phyloP scores from a whole-genome alignment of 371 early-diverging fungal species.

The Mucor irregularis region DNA sequence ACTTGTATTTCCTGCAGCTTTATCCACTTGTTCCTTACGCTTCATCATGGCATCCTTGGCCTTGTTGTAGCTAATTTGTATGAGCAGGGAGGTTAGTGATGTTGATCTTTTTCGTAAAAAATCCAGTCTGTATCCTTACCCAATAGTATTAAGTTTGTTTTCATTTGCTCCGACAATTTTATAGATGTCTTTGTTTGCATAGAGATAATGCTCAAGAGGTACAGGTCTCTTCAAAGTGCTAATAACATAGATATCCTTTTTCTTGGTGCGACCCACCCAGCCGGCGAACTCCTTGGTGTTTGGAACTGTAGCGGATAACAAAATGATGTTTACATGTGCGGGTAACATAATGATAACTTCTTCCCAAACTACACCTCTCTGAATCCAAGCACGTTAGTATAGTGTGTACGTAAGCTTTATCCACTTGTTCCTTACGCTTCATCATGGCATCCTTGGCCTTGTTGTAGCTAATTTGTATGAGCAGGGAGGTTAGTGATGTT shows the following conservation, averaged over 20 bases:
- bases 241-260: conserved; percentile 97
- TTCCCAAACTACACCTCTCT: conserved; percentile 99
- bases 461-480: conserved; percentile 61
- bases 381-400: too few species aligned
- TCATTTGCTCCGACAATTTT: conserved; percentile 84
- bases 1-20: conserved; percentile 33
- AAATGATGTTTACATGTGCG: conserved; percentile 88
- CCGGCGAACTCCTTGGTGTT: conserved; percentile 99
- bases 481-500: too few species aligned
- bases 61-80: conserved; percentile 60
- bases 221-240: conserved; percentile 96
- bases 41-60: conserved; percentile 63
- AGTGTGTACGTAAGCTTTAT: conserved; percentile 34
- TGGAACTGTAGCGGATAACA: conserved; percentile 99
- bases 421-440: conserved; percentile 55
- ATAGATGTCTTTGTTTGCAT: conserved; percentile 77
- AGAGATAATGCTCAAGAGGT: conserved; percentile 96
- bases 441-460: conserved; percentile 61
- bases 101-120: too few species aligned
- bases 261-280: conserved; percentile 96
- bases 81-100: too few species aligned
- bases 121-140: too few species aligned
- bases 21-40: conserved; percentile 52
- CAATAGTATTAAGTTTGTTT: conserved; percentile 39
- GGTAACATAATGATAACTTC: conserved; percentile 99